phyloP scores from a whole-genome alignment of 116 monocot species.

The Thalassia testudinum region DNA sequence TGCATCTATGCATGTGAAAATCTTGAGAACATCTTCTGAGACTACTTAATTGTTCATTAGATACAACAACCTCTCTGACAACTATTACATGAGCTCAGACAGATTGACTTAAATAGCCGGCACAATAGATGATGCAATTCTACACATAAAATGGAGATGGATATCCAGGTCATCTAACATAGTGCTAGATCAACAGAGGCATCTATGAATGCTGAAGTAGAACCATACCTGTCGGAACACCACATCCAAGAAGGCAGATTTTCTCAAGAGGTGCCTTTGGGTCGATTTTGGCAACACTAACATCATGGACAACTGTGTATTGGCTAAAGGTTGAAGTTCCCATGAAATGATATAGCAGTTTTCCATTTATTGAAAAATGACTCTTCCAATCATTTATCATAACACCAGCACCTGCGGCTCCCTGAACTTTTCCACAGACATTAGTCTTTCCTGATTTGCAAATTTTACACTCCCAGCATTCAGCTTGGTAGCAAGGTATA shows the following conservation, averaged over 20 bases:
- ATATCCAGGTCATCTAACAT: no score
- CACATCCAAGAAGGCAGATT: no score
- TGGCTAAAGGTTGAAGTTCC: conserved; percentile 87
- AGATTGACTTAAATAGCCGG: no score
- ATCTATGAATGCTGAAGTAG: no score
- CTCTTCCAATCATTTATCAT: conserved; percentile 73
- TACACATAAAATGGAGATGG: no score
- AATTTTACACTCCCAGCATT: conserved; percentile 71
- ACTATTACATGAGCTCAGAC: no score
- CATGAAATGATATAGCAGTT: conserved; percentile 66
- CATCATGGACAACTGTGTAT: conserved; percentile 80
- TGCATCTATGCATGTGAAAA: no score
- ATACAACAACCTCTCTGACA: no score
- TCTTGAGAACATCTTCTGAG: no score
- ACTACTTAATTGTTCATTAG: no score
- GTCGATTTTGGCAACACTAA: conserved; percentile 79
- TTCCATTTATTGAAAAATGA: conserved; percentile 56
- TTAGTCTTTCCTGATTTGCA: conserved; percentile 76
- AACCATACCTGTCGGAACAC: conserved; percentile 1
- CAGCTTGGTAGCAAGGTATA: conserved; percentile 73
- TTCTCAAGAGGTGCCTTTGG: conserved; percentile 32
- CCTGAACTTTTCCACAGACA: conserved; percentile 68
- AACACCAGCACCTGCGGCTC: conserved; percentile 66
- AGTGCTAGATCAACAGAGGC: no score
- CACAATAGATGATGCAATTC: no score